Percentiles rank a stretch among this genome's conserved stretches.
Conservation (phyloP, 2,329 filamentous ascomycete species). For the Claviceps lovelessii region DNA sequence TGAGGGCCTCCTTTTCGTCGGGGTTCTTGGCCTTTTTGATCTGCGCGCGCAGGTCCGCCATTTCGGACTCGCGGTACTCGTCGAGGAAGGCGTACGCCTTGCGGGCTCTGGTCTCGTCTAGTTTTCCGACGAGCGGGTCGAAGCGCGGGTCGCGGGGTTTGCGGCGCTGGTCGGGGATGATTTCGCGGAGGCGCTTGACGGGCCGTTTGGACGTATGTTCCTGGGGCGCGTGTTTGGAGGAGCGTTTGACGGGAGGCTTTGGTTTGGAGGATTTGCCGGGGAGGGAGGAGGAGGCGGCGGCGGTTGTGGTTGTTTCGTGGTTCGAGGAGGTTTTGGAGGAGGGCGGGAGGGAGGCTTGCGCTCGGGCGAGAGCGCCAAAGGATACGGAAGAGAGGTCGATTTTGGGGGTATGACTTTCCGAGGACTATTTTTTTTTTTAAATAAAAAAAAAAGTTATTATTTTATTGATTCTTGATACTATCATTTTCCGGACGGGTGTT, state of each 20-base stretch:
- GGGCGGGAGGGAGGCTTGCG: constrained; percentile 53
- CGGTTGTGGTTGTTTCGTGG: neutral
- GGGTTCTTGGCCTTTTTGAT: constrained; percentile 53
- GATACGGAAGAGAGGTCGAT: constrained; percentile 50
- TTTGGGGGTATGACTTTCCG: constrained; percentile 12
- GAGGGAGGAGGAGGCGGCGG: neutral
- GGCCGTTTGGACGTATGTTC: constrained; percentile 70
- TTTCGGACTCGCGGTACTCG: constrained; percentile 73
- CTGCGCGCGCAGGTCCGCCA: constrained; percentile 54
- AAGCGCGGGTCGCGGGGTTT: constrained; percentile 80
- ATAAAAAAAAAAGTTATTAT: neutral
- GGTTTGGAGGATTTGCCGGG: constrained; percentile 2
- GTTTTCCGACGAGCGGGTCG: constrained; percentile 40
- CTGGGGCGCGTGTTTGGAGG: constrained; percentile 79
- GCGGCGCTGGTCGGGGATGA: constrained; percentile 41
- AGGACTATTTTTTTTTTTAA: constrained; percentile 12
- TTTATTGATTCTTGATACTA: no score
- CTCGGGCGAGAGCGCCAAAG: constrained; percentile 81
- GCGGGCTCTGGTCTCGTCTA: constrained; percentile 44
- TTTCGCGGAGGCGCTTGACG: constrained; percentile 66
- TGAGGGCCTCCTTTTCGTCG: constrained; percentile 52
- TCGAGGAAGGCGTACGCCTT: constrained; percentile 79
- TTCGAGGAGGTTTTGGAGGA: neutral
- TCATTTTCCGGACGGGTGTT: no score
- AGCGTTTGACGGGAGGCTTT: constrained; percentile 17